Evolutionary conservation across 345 rosid species (phyloP), one percentile per base, ranked within the genome.

Genomic region (Rubroshorea leprosula): DNA sequence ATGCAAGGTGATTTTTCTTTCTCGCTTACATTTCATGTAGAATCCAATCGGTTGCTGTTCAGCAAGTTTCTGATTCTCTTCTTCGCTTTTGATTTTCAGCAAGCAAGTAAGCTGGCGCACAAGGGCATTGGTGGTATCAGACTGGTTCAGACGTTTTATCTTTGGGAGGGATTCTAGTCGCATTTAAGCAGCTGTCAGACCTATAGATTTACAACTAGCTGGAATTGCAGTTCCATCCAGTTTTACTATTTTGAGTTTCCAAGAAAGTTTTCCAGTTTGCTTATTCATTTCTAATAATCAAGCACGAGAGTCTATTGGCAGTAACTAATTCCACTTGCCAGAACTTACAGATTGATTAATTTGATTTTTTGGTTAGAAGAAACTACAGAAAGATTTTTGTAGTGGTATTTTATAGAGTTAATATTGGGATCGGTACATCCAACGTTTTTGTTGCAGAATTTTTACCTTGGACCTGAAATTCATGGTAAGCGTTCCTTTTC

Each of bases 101-200:
- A 94, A 94, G 78, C 97, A 73, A 66, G 95, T 93, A 47, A 90
- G 97, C 68, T 82, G 97, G 97, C 97, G 96, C 54, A 90, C 99
- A 24, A 87, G 96, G 77, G 86, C 83, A 21, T 60, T 94, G 43
- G 99, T 94, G 58, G 70, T 87, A 5, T 74, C 97, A 0, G 97
- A 87, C 69, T 93, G 99, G 99, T 65, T 71, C 57, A 85, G 92
- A 81, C 92, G 97, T 43, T 89, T 82, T 59, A 68, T 89, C 24
- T 93, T 85, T 25, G 99, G 99, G 38, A 75, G 99, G 64, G 99
- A 93, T 68, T 82, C 99, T 4, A 93, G 99, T 55, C 62, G 90
- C 66, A 90, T 93, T 50, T 93, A 65, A 85, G 22, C 39, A 26
- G 27, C 23, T 1, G 46, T 5, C 48, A 17, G n/a, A 16, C 35